Evolutionary conservation across 768 basidiomycete genomes (phyloP).

Genomic region (Serendipita sp.): DNA sequence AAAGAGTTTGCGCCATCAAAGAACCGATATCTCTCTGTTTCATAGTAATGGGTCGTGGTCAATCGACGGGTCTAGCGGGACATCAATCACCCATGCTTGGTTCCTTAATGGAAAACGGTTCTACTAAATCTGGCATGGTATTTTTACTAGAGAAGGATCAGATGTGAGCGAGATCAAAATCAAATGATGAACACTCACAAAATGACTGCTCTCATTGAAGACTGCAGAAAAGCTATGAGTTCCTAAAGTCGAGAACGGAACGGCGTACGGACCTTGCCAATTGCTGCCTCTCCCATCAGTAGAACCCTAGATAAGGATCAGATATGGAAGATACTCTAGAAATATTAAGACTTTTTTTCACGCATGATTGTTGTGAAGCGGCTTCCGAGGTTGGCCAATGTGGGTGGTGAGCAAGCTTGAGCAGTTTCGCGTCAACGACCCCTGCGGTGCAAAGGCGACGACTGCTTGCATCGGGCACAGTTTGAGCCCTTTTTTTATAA

Average conservation of each 20-base stretch:
- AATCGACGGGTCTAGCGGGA: constrained; percentile 45
- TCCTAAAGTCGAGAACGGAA: not conserved
- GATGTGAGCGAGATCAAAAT: not conserved
- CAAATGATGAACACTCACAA: constrained; percentile 47
- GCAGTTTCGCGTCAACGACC: not conserved
- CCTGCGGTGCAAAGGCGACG: not conserved
- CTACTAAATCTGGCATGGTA: not conserved
- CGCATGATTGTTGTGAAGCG: not conserved
- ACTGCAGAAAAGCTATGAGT: constrained; percentile 20
- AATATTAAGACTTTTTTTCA: not conserved
- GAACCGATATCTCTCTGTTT: constrained; percentile 93
- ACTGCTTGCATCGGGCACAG: too few species aligned
- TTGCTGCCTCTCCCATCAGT: constrained; percentile 93
- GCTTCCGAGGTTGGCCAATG: too few species aligned
- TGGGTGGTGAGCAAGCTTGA: too few species aligned
- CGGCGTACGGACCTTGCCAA: constrained; percentile 36
- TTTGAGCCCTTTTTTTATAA: too few species aligned
- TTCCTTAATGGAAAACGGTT: constrained; percentile 7
- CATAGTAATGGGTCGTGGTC: constrained; percentile 84
- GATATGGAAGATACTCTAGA: not conserved
- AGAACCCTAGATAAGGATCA: constrained; percentile 46
- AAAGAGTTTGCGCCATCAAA: constrained; percentile 93
- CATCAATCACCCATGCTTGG: constrained; percentile 59
- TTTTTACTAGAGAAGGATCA: constrained; percentile 11
- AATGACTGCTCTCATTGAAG: constrained; percentile 97